Percentiles rank a stretch among this genome's conserved stretches.
Conservation (phyloP, 106 monocot species). For the Allium fistulosum region DNA sequence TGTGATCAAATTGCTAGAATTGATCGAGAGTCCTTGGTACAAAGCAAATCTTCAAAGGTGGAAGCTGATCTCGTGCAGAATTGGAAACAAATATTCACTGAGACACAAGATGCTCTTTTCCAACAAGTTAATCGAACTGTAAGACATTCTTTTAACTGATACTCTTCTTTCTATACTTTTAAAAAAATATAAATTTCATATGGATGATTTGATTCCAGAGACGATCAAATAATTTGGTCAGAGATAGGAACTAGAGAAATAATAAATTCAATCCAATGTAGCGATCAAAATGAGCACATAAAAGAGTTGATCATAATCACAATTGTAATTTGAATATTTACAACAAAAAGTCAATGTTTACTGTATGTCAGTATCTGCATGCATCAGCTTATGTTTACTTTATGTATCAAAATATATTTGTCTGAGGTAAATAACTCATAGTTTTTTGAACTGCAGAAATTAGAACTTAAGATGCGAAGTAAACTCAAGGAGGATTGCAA, state of each 20-base stretch:
- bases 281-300: no score
- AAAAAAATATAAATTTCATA: no score
- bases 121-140: conserved; percentile 38
- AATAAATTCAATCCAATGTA: no score
- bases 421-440: not conserved
- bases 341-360: no score
- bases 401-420: no score
- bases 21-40: conserved; percentile 10
- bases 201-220: no score
- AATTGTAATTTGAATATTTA: no score
- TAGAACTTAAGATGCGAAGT: not conserved
- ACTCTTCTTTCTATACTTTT: not conserved
- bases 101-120: conserved; percentile 23
- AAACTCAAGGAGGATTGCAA: conserved; percentile 13
- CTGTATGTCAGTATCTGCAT: no score
- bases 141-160: conserved; percentile 16
- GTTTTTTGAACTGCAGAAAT: not conserved
- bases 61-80: conserved; percentile 43
- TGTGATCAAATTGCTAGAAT: conserved; percentile 8
- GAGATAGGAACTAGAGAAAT: no score
- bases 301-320: no score
- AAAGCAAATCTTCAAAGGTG: conserved; percentile 11
- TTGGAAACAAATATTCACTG: conserved; percentile 35
- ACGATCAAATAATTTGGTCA: no score
- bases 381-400: no score